phyloP scores from a whole-genome alignment of 306 rosid species.

The Begonia peltatifolia region DNA sequence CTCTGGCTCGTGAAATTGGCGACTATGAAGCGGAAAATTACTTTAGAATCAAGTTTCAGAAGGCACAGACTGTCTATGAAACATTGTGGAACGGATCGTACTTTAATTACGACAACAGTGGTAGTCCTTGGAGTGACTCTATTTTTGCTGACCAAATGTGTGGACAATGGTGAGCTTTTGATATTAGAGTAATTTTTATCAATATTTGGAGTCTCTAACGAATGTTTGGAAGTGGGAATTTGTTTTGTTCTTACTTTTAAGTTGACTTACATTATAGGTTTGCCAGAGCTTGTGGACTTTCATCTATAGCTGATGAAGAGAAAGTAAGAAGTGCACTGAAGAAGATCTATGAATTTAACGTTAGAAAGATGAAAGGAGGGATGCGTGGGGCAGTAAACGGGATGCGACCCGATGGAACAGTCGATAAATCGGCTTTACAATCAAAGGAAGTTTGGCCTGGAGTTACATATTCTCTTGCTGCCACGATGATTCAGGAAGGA shows the following conservation, averaged over 20 bases:
- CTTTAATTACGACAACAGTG: slow-evolving; percentile 73
- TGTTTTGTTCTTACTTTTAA: background rate
- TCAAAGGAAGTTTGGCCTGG: slow-evolving; percentile 97
- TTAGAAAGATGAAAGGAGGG: slow-evolving; percentile 59
- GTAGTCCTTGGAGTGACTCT: slow-evolving; percentile 53
- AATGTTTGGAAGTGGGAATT: background rate
- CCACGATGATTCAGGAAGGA: slow-evolving; percentile 91
- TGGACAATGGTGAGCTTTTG: slow-evolving; percentile 61
- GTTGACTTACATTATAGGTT: slow-evolving; percentile 30
- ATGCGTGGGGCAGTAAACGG: slow-evolving; percentile 90
- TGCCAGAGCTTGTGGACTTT: slow-evolving; percentile 77
- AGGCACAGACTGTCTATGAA: slow-evolving; percentile 58
- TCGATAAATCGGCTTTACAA: slow-evolving; percentile 66
- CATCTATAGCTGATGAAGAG: slow-evolving; percentile 57
- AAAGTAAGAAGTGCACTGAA: slow-evolving; percentile 58
- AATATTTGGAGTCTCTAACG: no score
- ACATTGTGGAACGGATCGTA: slow-evolving; percentile 95
- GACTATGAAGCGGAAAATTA: slow-evolving; percentile 66
- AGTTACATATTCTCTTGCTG: slow-evolving; percentile 86
- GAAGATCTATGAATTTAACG: slow-evolving; percentile 55
- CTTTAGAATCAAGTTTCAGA: slow-evolving; percentile 71
- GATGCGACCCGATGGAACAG: slow-evolving; percentile 79
- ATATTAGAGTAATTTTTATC: no score
- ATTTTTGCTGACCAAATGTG: slow-evolving; percentile 97
- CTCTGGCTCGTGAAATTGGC: slow-evolving; percentile 64